A percentile compares a stretch with the other conserved stretches of the same genome.
Conservation (phyloP, 148 eudicot species). For the Silene conica region DNA sequence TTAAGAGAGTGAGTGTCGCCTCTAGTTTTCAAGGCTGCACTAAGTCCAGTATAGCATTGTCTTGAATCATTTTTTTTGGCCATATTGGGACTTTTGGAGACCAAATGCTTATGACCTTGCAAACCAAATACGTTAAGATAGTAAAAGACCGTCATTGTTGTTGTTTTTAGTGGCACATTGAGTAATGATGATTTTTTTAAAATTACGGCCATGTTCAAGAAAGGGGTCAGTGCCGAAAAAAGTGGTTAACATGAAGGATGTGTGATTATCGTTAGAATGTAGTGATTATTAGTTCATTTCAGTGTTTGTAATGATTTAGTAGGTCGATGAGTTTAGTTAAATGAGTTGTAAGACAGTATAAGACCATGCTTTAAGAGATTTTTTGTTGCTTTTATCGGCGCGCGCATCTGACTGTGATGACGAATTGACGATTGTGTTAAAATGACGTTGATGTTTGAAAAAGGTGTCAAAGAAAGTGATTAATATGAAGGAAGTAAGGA, state of each 20-base stretch:
- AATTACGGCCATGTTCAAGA: background rate
- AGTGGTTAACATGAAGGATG: too few species aligned
- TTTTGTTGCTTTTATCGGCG: background rate
- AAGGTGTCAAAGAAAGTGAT: slow-evolving; percentile 90
- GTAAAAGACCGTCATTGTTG: too few species aligned
- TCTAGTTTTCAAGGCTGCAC: too few species aligned
- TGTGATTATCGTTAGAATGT: background rate
- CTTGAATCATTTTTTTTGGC: too few species aligned
- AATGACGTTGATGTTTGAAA: slow-evolving; percentile 2
- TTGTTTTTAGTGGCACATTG: background rate
- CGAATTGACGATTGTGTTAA: background rate
- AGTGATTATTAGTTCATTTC: background rate
- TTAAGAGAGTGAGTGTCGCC: too few species aligned
- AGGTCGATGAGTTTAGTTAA: background rate
- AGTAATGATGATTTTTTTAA: background rate
- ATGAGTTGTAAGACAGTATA: too few species aligned
- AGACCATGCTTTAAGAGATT: background rate
- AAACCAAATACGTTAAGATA: too few species aligned
- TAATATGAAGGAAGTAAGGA: slow-evolving; percentile 74
- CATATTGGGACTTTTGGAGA: too few species aligned
- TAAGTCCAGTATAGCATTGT: too few species aligned
- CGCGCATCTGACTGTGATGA: background rate
- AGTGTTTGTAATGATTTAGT: background rate
- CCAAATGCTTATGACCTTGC: too few species aligned
- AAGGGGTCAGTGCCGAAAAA: too few species aligned